Evolutionary conservation across 164 flowering plant genomes (phyloP).

Genomic region (Vitis riparia): DNA sequence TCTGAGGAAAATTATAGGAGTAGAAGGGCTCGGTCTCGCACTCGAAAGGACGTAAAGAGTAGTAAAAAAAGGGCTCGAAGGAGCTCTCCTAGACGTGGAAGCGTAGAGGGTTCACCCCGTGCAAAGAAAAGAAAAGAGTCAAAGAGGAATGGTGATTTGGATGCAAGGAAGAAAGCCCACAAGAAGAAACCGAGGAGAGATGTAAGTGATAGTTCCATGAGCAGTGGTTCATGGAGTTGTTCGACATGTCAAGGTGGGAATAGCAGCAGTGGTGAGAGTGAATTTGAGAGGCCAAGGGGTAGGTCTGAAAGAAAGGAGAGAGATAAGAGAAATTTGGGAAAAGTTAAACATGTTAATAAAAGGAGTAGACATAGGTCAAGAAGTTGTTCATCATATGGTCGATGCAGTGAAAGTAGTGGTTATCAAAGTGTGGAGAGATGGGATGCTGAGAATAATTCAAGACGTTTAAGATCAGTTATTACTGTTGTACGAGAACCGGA

Average conservation of each 20-base stretch:
- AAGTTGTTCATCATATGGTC: constrained; percentile 43
- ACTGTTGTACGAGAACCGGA: constrained; percentile 22
- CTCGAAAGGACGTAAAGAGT: constrained; percentile 28
- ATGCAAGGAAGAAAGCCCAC: constrained; percentile 35
- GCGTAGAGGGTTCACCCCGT: constrained; percentile 24
- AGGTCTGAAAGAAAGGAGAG: constrained; percentile 34
- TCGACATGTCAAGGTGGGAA: constrained; percentile 37
- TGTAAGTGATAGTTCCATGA: constrained; percentile 39
- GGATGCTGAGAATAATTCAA: constrained; percentile 27
- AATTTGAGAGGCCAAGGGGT: constrained; percentile 26
- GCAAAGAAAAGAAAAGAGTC: constrained; percentile 41
- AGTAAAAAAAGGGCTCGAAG: constrained; percentile 43
- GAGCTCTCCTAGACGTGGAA: constrained; percentile 35
- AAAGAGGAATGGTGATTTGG: constrained; percentile 28
- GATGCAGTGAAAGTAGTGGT: constrained; percentile 15
- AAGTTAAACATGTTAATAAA: constrained; percentile 19
- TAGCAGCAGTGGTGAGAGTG: constrained; percentile 27
- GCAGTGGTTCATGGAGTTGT: constrained; percentile 48
- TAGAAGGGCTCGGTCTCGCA: constrained; percentile 41
- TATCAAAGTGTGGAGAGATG: constrained; percentile 29
- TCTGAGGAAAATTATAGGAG: constrained; percentile 39
- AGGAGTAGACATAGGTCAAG: constrained; percentile 35
- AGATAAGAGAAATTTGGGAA: constrained; percentile 15
- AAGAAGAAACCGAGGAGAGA: constrained; percentile 49
- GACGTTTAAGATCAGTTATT: constrained; percentile 60